phyloP scores from a whole-genome alignment of 176 grass and related monocot species.

The Oryza punctata region DNA sequence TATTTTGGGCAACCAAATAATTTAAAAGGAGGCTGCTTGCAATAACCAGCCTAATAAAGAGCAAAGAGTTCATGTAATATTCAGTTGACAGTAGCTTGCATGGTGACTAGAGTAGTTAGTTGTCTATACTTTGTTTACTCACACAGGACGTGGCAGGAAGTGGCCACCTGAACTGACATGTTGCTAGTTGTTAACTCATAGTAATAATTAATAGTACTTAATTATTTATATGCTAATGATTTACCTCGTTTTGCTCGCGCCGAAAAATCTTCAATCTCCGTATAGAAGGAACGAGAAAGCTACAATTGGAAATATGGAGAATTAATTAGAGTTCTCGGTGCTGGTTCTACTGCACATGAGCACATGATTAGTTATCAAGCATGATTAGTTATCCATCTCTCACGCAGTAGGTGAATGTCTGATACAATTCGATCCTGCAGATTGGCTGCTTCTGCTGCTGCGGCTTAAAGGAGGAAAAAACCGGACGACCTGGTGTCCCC shows the following conservation, averaged over 20 bases:
- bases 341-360: not conserved
- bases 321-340: not conserved
- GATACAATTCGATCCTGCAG: not conserved
- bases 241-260: no score
- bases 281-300: no score
- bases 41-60: not conserved
- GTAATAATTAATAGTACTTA: no score
- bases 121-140: not conserved
- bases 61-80: constrained; percentile 3
- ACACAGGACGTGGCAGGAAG: constrained; percentile 3
- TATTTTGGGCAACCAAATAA: constrained; percentile 6
- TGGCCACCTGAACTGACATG: constrained; percentile 5
- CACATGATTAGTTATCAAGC: not conserved
- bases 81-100: constrained; percentile 8
- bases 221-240: no score
- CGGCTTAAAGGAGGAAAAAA: not conserved
- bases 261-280: no score
- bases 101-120: not conserved
- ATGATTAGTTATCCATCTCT: not conserved
- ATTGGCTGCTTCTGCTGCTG: not conserved
- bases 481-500: not conserved
- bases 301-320: not conserved
- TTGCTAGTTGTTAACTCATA: not conserved
- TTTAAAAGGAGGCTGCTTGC: constrained; percentile 2
- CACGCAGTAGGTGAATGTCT: not conserved